These are phyloP conservation scores for Vaccinium vitisidaea DNA, from an alignment of 148 eudicot genomes.

Conservation along the genomic window DNA sequence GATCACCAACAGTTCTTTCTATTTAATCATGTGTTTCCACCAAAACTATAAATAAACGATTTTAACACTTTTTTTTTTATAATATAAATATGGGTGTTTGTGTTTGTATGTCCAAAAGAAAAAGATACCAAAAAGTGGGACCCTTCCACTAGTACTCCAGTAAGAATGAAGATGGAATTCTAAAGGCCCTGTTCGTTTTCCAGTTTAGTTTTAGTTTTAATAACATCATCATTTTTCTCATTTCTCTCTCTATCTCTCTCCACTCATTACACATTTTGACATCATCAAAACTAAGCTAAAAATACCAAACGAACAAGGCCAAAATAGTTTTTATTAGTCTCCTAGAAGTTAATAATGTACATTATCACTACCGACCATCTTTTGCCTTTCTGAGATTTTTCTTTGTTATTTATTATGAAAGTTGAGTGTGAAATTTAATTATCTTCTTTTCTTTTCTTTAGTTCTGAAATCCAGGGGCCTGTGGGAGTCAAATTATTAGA, in stretches of 20 bases:
- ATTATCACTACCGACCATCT: conserved; percentile 6
- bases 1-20: no score
- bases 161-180: not conserved
- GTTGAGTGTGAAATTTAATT: not conserved
- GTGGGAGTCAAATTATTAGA: no score
- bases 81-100: not conserved
- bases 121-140: not conserved
- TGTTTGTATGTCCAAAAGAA: not conserved
- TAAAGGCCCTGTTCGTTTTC: no score
- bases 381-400: not conserved
- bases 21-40: not conserved
- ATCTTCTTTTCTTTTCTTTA: not conserved
- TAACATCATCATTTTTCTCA: no score
- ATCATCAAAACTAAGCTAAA: no score
- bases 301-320: no score
- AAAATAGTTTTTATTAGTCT: not conserved
- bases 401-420: not conserved
- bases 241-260: no score
- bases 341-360: not conserved
- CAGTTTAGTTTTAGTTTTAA: no score
- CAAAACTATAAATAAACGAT: not conserved
- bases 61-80: not conserved
- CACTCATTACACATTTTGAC: no score
- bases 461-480: not conserved
- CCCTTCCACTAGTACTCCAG: conserved; percentile 2